Percentiles rank a stretch among this genome's conserved stretches.
Conservation (phyloP, 495 filamentous ascomycete species). For the Ascobolus immersus region DNA sequence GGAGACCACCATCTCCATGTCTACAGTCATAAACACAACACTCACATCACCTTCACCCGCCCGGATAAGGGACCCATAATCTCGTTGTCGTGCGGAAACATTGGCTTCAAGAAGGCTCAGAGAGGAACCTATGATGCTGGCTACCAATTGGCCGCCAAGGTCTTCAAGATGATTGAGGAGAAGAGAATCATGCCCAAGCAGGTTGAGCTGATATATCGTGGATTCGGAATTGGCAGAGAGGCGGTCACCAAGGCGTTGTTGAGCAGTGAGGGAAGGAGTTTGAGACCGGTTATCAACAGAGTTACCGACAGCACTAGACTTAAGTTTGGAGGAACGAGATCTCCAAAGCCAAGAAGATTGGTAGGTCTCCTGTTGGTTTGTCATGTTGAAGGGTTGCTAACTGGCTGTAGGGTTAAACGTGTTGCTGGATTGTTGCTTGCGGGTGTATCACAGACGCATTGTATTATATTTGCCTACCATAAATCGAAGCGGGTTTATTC, state of each 20-base stretch:
- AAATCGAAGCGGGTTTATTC: no score
- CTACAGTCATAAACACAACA: slow-evolving; percentile 71
- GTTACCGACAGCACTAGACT: slow-evolving; percentile 65
- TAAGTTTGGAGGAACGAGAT: slow-evolving; percentile 89
- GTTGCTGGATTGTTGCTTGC: no score
- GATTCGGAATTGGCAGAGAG: slow-evolving; percentile 64
- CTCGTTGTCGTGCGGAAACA: slow-evolving; percentile 49
- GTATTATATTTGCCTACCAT: no score
- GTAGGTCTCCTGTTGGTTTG: slow-evolving; percentile 11
- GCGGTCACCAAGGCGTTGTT: slow-evolving; percentile 71
- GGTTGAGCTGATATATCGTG: slow-evolving; percentile 54
- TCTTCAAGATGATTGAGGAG: slow-evolving; percentile 51
- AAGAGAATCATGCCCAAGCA: slow-evolving; percentile 16
- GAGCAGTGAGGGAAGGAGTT: slow-evolving; percentile 49
- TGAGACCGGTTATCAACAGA: slow-evolving; percentile 43
- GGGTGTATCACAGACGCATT: no score
- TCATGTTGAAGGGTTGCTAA: no score
- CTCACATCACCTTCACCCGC: slow-evolving; percentile 61
- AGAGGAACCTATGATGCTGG: slow-evolving; percentile 75
- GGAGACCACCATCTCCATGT: slow-evolving; percentile 83
- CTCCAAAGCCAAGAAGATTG: slow-evolving; percentile 53
- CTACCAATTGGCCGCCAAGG: slow-evolving; percentile 59
- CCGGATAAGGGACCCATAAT: slow-evolving; percentile 55
- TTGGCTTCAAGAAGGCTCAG: slow-evolving; percentile 59
- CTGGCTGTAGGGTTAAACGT: no score